Evolutionary conservation across 2,329 filamentous ascomycete species (phyloP).

Genomic region (Clonostachys rhizophaga): DNA sequence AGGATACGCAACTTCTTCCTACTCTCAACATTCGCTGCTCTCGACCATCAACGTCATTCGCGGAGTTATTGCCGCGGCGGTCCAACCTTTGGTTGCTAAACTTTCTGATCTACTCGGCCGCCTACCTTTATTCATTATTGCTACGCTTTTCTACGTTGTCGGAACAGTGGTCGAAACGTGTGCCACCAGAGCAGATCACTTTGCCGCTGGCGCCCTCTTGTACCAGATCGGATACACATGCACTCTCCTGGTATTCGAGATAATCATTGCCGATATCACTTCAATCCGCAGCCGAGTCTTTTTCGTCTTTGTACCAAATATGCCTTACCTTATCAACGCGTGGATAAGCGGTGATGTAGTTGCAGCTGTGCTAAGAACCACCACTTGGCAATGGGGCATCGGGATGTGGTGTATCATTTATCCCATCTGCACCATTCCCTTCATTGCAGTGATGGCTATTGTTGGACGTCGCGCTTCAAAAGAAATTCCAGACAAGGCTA

Average conservation of each 20-base stretch:
- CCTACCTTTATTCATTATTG: conserved; percentile 49
- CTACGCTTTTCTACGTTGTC: conserved; percentile 54
- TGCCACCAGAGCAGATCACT: conserved; percentile 40
- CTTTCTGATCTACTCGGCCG: conserved; percentile 61
- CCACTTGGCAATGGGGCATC: conserved; percentile 58
- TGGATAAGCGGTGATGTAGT: conserved; percentile 59
- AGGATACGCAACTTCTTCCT: conserved; percentile 46
- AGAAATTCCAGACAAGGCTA: conserved; percentile 17
- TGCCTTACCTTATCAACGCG: conserved; percentile 59
- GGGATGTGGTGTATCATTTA: conserved; percentile 64
- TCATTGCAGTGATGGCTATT: conserved; percentile 45
- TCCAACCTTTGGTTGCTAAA: conserved; percentile 51
- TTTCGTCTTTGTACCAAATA: conserved; percentile 58
- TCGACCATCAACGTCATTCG: conserved; percentile 54
- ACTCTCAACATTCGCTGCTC: conserved; percentile 45
- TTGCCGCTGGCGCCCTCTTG: conserved; percentile 52
- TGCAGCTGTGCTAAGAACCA: conserved; percentile 36
- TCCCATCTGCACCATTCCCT: conserved; percentile 49
- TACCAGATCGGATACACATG: conserved; percentile 62
- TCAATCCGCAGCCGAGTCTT: conserved; percentile 58
- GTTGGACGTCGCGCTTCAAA: conserved; percentile 41
- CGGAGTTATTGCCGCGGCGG: conserved; percentile 55
- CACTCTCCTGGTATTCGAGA: conserved; percentile 56
- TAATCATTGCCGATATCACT: conserved; percentile 60
- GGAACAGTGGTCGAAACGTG: conserved; percentile 53